Conservation (phyloP, 1,139 yeast species). For the Blastobotrys serpentis region DNA sequence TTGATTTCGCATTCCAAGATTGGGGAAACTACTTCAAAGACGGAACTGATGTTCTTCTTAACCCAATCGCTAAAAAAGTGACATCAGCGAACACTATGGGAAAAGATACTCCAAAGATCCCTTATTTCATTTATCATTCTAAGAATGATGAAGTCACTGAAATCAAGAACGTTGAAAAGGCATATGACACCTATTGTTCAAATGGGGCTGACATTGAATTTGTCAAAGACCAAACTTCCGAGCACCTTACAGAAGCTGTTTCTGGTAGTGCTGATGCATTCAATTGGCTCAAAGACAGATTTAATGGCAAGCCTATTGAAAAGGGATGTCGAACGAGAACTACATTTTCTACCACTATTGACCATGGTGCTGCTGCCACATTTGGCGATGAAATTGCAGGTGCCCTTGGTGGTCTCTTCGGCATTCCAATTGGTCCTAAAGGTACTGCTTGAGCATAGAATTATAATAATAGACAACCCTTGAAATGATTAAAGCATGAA, state of each 20-base stretch:
- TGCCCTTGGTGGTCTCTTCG: not conserved
- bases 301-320: not conserved
- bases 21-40: constrained; percentile 24
- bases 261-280: constrained; percentile 10
- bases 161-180: constrained; percentile 25
- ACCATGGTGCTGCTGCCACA: not conserved
- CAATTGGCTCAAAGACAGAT: constrained; percentile 13
- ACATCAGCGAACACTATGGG: constrained; percentile 22
- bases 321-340: not conserved
- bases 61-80: constrained; percentile 17
- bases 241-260: constrained; percentile 18
- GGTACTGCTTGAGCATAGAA: too few species aligned
- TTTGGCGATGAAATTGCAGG: constrained; percentile 1
- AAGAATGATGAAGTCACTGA: constrained; percentile 31
- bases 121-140: constrained; percentile 35
- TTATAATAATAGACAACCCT: too few species aligned
- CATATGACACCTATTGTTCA: constrained; percentile 30
- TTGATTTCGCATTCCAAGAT: constrained; percentile 22
- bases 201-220: constrained; percentile 31
- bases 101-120: constrained; percentile 19
- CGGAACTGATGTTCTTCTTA: constrained; percentile 22
- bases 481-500: too few species aligned
- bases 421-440: constrained; percentile 4
- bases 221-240: constrained; percentile 18
- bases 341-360: not conserved